Conservation (phyloP, 768 basidiomycete genomes). For the Pleurotus djamor region DNA sequence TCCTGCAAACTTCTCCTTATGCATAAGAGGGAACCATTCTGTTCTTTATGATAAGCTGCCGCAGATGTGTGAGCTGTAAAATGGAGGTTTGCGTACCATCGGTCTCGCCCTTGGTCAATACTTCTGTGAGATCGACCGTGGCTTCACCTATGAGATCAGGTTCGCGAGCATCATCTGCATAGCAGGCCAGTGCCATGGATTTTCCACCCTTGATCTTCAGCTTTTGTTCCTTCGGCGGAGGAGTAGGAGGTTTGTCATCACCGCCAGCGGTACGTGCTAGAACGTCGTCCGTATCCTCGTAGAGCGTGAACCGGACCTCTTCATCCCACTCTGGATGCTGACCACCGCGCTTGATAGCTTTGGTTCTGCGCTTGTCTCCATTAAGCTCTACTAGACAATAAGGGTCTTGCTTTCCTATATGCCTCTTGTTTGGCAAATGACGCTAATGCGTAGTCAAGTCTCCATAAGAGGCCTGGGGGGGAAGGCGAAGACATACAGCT, state of each 20-base stretch:
- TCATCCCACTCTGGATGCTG: constrained; percentile 99
- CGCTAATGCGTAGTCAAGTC: constrained; percentile 41
- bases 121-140: constrained; percentile 85
- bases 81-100: constrained; percentile 64
- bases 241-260: constrained; percentile 57
- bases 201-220: constrained; percentile 66
- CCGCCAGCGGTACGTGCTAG: constrained; percentile 36
- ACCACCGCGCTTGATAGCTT: constrained; percentile 93
- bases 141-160: constrained; percentile 95
- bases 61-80: no score
- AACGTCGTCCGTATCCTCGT: constrained; percentile 69
- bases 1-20: constrained; percentile 92
- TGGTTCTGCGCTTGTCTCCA: constrained; percentile 83
- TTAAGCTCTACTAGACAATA: constrained; percentile 83
- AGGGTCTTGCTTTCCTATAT: constrained; percentile 97
- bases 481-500: constrained; percentile 61
- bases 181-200: constrained; percentile 81
- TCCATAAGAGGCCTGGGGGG: neutral
- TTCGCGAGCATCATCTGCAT: constrained; percentile 93
- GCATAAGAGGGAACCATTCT: constrained; percentile 94
- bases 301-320: constrained; percentile 89
- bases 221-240: constrained; percentile 59
- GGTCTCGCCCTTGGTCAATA: constrained; percentile 91
- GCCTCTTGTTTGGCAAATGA: constrained; percentile 86
- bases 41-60: no score